Evolutionary conservation across 169 alveolate species (phyloP).

Genomic region (Eimeria brunetti): DNA sequence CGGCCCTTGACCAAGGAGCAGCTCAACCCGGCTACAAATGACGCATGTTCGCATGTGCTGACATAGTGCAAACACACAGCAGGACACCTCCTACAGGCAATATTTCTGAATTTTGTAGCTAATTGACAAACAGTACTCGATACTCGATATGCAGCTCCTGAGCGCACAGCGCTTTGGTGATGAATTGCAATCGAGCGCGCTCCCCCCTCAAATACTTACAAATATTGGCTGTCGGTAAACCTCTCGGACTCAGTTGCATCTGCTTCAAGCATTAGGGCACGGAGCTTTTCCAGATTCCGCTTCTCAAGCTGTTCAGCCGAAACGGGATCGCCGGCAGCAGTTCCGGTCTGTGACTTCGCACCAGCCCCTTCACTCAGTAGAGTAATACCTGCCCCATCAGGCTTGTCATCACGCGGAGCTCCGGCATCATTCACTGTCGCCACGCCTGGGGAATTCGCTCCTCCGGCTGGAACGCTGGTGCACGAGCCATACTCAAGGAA

Average conservation of each 20-base stretch:
- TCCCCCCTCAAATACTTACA: neutral
- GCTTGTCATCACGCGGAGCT: neutral
- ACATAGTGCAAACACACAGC: neutral
- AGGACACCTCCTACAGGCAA: neutral
- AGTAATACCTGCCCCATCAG: too few species aligned
- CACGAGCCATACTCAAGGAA: neutral
- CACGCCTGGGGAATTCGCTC: neutral
- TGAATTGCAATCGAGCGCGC: neutral
- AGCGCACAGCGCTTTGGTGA: neutral
- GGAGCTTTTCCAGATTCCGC: slow-evolving; percentile 16
- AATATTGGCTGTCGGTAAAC: slow-evolving; percentile 2
- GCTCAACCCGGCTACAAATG: neutral
- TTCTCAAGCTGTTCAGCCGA: neutral
- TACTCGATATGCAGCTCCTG: too few species aligned
- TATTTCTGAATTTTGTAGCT: neutral
- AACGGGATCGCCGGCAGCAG: neutral
- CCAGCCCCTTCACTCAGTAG: neutral
- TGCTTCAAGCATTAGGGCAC: slow-evolving; percentile 22
- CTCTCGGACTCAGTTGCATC: slow-evolving; percentile 43
- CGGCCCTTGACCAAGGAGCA: neutral
- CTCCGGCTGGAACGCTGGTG: neutral
- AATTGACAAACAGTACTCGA: too few species aligned
- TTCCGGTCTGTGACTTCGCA: neutral
- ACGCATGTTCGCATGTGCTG: neutral
- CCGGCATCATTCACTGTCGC: neutral